Conservation (phyloP, 1,139 yeast species). For the Hemisphaericaspora xylanilytica region DNA sequence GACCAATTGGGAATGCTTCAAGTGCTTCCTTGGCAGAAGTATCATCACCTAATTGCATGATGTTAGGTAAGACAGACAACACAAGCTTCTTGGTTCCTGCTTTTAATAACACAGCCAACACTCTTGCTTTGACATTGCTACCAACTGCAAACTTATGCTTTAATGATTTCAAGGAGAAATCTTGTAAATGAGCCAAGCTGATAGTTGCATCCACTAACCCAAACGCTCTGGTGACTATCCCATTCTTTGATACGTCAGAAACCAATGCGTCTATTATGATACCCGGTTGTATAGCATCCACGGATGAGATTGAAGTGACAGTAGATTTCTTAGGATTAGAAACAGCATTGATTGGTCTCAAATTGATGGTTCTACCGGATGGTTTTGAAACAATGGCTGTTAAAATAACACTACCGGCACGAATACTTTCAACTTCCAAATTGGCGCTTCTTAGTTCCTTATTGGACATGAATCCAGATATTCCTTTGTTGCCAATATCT, state of each 20-base stretch:
- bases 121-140: slow-evolving; percentile 63
- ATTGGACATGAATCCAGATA: slow-evolving; percentile 74
- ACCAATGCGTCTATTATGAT: slow-evolving; percentile 72
- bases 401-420: slow-evolving; percentile 49
- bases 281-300: slow-evolving; percentile 86
- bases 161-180: slow-evolving; percentile 46
- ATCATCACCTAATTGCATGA: slow-evolving; percentile 29
- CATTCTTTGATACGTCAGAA: slow-evolving; percentile 57
- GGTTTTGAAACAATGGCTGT: slow-evolving; percentile 45
- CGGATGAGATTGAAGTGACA: slow-evolving; percentile 58
- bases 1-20: slow-evolving; percentile 79
- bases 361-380: slow-evolving; percentile 59
- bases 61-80: slow-evolving; percentile 62
- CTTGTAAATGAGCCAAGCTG: slow-evolving; percentile 62
- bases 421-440: slow-evolving; percentile 18
- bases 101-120: slow-evolving; percentile 57
- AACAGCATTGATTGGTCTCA: slow-evolving; percentile 39
- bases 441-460: slow-evolving; percentile 48
- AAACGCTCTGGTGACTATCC: slow-evolving; percentile 62
- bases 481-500: slow-evolving; percentile 57
- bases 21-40: slow-evolving; percentile 21
- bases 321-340: slow-evolving; percentile 39
- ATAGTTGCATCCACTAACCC: slow-evolving; percentile 77
- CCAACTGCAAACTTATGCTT: slow-evolving; percentile 68
- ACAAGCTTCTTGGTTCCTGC: slow-evolving; percentile 60